A percentile compares a stretch with the other conserved stretches of the same genome.
phyloP scores from a whole-genome alignment of 2,329 filamentous ascomycete species.

The Penicillium sp. region DNA sequence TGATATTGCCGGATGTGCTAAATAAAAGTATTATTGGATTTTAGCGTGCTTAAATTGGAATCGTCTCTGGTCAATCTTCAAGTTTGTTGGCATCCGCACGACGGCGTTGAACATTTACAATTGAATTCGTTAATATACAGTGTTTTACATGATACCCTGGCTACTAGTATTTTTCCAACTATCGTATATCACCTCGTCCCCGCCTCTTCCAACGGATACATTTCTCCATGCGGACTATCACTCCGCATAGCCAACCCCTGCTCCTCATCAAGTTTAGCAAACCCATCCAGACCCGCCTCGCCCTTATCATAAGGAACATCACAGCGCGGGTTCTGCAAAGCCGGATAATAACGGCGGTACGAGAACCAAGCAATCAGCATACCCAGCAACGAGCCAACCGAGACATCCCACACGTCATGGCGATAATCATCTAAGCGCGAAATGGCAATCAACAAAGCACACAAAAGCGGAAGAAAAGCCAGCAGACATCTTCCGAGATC shows the following conservation, averaged over 20 bases:
- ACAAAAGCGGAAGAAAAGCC: slow-evolving; percentile 59
- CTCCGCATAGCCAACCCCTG: slow-evolving; percentile 22
- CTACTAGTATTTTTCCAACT: too few relatives aligned
- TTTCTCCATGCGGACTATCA: slow-evolving; percentile 23
- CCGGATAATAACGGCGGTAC: slow-evolving; percentile 65
- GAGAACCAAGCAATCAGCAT: slow-evolving; percentile 60
- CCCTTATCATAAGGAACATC: slow-evolving; percentile 53
- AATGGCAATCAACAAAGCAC: slow-evolving; percentile 63
- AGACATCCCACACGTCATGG: slow-evolving; percentile 68
- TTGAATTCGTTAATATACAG: not conserved
- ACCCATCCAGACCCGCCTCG: slow-evolving; percentile 31
- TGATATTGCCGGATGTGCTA: too few relatives aligned
- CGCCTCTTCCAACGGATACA: slow-evolving; percentile 29
- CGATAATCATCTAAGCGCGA: slow-evolving; percentile 67
- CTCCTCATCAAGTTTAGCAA: slow-evolving; percentile 40
- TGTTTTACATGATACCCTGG: too few relatives aligned
- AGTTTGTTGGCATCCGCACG: too few relatives aligned
- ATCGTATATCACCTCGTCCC: too few relatives aligned
- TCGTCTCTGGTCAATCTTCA: too few relatives aligned
- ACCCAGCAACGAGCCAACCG: slow-evolving; percentile 59
- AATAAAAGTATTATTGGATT: too few relatives aligned
- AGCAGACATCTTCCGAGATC: slow-evolving; percentile 61
- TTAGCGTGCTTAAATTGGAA: too few relatives aligned
- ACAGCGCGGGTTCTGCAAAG: slow-evolving; percentile 55
- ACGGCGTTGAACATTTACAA: too few relatives aligned